Evolutionary conservation across 2,329 filamentous ascomycete species (phyloP).

Genomic region (Myriosclerotinia scirpicola): DNA sequence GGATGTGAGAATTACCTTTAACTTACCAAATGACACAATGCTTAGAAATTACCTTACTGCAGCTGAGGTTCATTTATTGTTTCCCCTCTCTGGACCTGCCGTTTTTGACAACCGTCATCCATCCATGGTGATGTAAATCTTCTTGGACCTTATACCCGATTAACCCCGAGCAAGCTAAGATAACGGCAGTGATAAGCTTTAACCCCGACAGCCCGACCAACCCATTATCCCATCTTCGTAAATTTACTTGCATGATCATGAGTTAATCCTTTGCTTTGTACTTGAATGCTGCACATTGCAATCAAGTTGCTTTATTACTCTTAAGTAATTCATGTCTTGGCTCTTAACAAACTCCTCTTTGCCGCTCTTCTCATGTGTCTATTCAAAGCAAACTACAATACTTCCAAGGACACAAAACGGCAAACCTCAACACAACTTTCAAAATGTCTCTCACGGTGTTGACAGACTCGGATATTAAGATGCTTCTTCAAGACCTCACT

Average conservation of each 20-base stretch:
- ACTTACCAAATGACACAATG: neutral
- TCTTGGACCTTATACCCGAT: no score
- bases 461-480: constrained; percentile 56
- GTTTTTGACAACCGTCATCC: neutral
- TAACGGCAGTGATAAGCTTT: constrained; percentile 5
- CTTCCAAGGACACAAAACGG: neutral
- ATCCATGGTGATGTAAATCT: neutral
- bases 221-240: constrained; percentile 9
- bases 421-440: constrained; percentile 14
- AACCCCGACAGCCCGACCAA: neutral
- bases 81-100: constrained; percentile 4
- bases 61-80: neutral
- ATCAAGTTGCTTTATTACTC: neutral
- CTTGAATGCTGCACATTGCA: no score
- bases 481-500: constrained; percentile 54
- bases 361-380: neutral
- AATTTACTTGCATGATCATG: neutral
- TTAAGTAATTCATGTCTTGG: constrained; percentile 3
- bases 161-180: neutral
- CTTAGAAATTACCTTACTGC: neutral
- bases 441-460: constrained; percentile 58
- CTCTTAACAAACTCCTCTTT: neutral
- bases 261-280: constrained; percentile 4
- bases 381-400: neutral
- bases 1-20: neutral